phyloP scores from a whole-genome alignment of 2,329 filamentous ascomycete species.

The Colletotrichum caudatum region DNA sequence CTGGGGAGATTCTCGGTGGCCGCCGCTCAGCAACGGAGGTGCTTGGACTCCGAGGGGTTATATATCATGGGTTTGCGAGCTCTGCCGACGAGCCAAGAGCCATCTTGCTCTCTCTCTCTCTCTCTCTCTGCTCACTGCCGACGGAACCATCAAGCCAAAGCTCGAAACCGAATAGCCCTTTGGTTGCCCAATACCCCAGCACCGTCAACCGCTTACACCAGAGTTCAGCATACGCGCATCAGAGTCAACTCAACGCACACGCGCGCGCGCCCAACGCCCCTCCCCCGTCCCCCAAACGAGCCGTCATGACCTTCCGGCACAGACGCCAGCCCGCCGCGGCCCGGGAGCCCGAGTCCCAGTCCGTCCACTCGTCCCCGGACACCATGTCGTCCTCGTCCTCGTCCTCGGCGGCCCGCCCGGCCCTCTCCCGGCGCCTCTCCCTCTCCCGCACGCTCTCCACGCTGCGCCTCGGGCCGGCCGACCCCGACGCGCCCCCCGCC shows the following conservation, averaged over 20 bases:
- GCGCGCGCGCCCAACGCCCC: neutral
- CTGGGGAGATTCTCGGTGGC: neutral
- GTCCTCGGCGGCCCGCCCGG: constrained; percentile 1
- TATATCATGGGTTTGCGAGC: constrained; percentile 14
- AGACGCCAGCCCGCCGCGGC: neutral
- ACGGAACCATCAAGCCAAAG: neutral
- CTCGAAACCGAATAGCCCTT: neutral
- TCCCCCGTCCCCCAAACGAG: neutral
- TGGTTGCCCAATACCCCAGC: neutral
- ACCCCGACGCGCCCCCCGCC: neutral
- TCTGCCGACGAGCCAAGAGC: neutral
- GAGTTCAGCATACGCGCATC: neutral
- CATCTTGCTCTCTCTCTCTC: neutral
- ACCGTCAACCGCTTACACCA: neutral
- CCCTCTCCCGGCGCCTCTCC: constrained; percentile 31
- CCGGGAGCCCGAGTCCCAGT: constrained; percentile 5
- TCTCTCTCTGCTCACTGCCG: too few species aligned
- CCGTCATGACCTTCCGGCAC: constrained; percentile 2
- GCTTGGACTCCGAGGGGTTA: neutral
- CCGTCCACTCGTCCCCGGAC: constrained; percentile 7
- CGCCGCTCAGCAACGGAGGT: constrained; percentile 4
- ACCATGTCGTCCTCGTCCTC: constrained; percentile 14
- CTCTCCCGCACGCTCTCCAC: constrained; percentile 16
- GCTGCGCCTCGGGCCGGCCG: neutral
- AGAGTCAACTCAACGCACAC: too few species aligned